phyloP scores from a whole-genome alignment of 2,329 filamentous ascomycete species.

The Diaporthe citri region DNA sequence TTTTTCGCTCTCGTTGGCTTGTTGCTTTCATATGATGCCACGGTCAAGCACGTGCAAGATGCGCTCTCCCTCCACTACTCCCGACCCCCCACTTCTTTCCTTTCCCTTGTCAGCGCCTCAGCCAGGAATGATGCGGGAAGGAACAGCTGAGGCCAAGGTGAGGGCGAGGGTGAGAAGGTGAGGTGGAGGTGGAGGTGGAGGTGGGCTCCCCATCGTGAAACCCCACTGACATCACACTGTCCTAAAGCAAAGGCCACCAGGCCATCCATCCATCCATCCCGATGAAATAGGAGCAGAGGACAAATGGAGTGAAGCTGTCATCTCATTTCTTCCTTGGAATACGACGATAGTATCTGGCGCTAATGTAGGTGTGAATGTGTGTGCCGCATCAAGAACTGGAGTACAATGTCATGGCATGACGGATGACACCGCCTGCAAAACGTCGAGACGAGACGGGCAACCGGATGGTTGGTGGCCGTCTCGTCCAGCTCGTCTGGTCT shows the following conservation, averaged over 20 bases:
- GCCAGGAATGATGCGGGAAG: constrained; percentile 13
- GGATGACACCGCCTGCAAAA: background rate
- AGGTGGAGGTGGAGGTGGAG: background rate
- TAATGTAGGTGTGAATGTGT: background rate
- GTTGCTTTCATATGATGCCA: background rate
- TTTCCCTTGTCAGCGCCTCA: background rate
- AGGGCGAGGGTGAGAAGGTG: background rate
- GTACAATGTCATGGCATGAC: background rate
- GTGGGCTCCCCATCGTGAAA: background rate
- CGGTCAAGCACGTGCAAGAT: background rate
- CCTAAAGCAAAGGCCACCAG: background rate
- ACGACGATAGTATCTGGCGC: constrained; percentile 10
- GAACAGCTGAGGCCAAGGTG: background rate
- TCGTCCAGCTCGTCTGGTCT: background rate
- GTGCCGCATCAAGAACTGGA: constrained; percentile 3
- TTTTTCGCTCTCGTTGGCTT: background rate
- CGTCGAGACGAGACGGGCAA: constrained; percentile 15
- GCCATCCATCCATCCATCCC: background rate
- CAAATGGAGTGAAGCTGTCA: background rate
- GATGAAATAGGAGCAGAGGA: background rate
- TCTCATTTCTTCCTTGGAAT: constrained; percentile 16
- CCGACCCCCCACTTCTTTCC: background rate
- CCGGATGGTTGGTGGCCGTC: background rate
- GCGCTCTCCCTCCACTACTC: background rate
- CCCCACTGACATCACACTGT: constrained; percentile 25